A percentile compares a stretch with the other conserved stretches of the same genome.
These are phyloP conservation scores for Striga hermonthica DNA, from an alignment of 305 asterid species.

Conservation along the genomic window DNA sequence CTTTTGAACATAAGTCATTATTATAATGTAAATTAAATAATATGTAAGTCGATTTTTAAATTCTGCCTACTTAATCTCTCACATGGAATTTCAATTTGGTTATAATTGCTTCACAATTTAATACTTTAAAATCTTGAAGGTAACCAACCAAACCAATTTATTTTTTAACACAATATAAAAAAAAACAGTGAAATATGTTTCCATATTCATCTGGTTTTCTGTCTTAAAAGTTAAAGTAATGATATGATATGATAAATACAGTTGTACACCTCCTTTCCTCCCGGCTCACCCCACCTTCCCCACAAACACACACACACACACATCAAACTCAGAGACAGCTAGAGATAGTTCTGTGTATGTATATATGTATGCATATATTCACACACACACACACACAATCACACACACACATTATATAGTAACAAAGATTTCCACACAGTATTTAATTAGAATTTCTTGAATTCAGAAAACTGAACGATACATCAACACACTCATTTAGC, in stretches of 20 bases:
- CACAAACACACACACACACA: not conserved
- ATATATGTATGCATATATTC: not conserved
- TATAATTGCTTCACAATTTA: too few species aligned
- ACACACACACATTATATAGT: not conserved
- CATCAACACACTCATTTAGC: not conserved
- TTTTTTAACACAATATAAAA: too few species aligned
- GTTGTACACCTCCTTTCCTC: constrained; percentile 4
- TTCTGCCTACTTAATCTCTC: too few species aligned
- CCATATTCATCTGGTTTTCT: too few species aligned
- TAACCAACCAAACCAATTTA: too few species aligned
- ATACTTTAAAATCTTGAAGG: too few species aligned
- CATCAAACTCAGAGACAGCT: constrained; percentile 27
- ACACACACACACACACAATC: not conserved
- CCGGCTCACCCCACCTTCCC: not conserved
- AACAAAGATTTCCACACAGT: constrained; percentile 2
- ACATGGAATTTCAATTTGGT: too few species aligned
- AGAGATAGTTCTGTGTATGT: not conserved
- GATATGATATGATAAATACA: constrained; percentile 14
- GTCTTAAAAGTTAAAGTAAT: too few species aligned
- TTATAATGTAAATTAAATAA: too few species aligned
- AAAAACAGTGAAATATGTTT: too few species aligned
- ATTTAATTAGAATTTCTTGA: not conserved
- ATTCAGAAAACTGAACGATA: constrained; percentile 1
- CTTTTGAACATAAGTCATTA: too few species aligned
- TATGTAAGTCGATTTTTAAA: too few species aligned